Base-by-base conservation (phyloP, 2,329 filamentous ascomycete genomes). In the Ophiostoma perfectum region DNA sequence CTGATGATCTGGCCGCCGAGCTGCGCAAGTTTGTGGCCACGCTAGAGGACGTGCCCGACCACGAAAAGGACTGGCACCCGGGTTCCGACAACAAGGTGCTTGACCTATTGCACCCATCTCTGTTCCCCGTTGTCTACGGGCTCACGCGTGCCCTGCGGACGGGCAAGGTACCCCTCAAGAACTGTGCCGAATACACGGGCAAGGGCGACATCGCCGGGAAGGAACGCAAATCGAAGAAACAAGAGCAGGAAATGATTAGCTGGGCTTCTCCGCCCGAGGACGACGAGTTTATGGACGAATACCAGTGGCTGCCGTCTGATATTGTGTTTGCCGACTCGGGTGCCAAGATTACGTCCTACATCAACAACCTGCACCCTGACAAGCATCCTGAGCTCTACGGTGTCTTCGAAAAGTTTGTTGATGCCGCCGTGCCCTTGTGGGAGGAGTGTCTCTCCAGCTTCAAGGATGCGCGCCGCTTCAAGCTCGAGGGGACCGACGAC, bases 91-190 rank as follows among this genome's bases (percentile, higher is more conserved):
- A 80, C 1, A 81, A 79, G 72, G 84, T 89, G 1, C 80, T 84
- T 5, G 82, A 88, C 73, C 77, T 89, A 3, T 80, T 89, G 16
- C 82, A 88, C 71, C 85, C 86, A 5, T 88, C 84, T 1, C 77
- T 88, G 68, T 88, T 82, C 70, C 85, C 85, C 0, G 75, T 88
- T 0, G 76, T 85, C 1, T 85, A 83, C 69, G 74, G 74, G 66
- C 66, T 66, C 9, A 70, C 72, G 9, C 66, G 39, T 11, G 72
- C 68, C 5, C 77, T 82, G 4, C 72, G 83, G 49, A 62, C 69
- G 0, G 74, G 77, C 0, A 76, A 74, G 0, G 77, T 78, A 6
- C 73, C 74, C 1, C 69, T 75, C 0, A 66, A 70, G 2, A 71
- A 75, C 64, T 74, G 74, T 41, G 14, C 63, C 18, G 63, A 74